A percentile compares a stretch with the other conserved stretches of the same genome.
phyloP scores from a whole-genome alignment of 345 rosid species.

The Bruguiera sexangula region DNA sequence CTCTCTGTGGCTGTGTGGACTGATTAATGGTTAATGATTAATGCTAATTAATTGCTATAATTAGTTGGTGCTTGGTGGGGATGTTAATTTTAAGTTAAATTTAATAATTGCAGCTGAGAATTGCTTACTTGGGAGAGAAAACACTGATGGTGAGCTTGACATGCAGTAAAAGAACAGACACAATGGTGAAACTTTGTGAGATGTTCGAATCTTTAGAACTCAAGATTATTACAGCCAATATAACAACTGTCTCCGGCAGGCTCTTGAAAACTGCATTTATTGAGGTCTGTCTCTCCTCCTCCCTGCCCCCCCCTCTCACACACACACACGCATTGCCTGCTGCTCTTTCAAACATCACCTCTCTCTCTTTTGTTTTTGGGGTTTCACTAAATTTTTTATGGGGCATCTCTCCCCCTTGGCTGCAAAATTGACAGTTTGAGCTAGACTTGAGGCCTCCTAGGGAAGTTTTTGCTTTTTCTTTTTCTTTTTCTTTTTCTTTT shows the following conservation, averaged over 20 bases:
- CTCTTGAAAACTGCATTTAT: slow-evolving; percentile 75
- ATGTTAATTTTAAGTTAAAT: neutral
- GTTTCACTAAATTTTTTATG: too few species aligned
- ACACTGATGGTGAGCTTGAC: slow-evolving; percentile 73
- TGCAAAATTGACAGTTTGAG: too few species aligned
- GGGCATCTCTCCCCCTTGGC: too few species aligned
- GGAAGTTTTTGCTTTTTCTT: too few species aligned
- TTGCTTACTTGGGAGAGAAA: slow-evolving; percentile 68
- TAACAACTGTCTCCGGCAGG: slow-evolving; percentile 64
- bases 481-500: too few species aligned
- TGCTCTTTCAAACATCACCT: too few species aligned
- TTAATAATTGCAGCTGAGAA: slow-evolving; percentile 48
- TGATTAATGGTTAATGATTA: too few species aligned
- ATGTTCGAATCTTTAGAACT: slow-evolving; percentile 78
- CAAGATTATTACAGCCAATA: slow-evolving; percentile 70
- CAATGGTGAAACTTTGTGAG: slow-evolving; percentile 85
- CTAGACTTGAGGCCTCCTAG: too few species aligned
- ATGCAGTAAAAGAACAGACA: slow-evolving; percentile 73
- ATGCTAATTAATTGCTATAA: neutral
- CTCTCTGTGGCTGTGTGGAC: too few species aligned
- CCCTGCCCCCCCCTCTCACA: neutral
- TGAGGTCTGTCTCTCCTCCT: slow-evolving; percentile 45
- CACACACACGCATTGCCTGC: too few species aligned
- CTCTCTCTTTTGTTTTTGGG: too few species aligned
- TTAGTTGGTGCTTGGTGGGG: neutral